Evolutionary conservation across 495 filamentous ascomycete species (phyloP), one percentile per base, ranked within the genome.

Genomic region (Daldinia childiae): DNA sequence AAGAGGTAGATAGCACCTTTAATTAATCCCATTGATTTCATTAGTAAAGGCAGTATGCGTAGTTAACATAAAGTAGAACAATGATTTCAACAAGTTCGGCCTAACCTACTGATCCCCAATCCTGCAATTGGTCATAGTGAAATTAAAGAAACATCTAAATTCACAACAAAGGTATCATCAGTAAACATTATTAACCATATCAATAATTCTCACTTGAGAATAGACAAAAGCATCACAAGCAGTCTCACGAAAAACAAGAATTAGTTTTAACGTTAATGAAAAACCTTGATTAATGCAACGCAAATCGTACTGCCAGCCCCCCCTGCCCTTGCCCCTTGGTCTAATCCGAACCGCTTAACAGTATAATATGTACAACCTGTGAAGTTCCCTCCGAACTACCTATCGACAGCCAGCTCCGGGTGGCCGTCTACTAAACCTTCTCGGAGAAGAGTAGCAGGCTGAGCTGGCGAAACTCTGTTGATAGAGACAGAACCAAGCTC

Each of bases 281-380:
- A 68, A 61, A 56, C 57, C 58, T 62, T 6, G 30, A 74, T 70
- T 74, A 69, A 74, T 74, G 71, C 62, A 66, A 70, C 51, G 71
- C 52, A 62, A 60, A 39, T 67, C 66, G 71, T 62, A 70, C 65
- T 70, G 62, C 63, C 54, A 9, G 54, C 69, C 48, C 24, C 50
- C 50, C 27, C 27, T 3, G 24, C 45, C 67, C 14, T 30, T 32
- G 55, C 45, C 63, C 71, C 9, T 66, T 66, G 58, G 17, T 63
- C 38, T 64, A 55, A 38, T 55, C 69, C 71, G 54, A 45, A 62
- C 48, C 64, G 12, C 17, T 64, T 74, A 64, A 61, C 12, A 60
- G 52, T 48, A 54, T 63, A 57, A 71, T 74, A 74, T 74, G 71
- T 74, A 74, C 71, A 74, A 15, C 17, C 26, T 51, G 41, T 34